Evolutionary conservation across 1,139 yeast genomes (phyloP).

Genomic region (Pneumocystis oryctolagi): DNA sequence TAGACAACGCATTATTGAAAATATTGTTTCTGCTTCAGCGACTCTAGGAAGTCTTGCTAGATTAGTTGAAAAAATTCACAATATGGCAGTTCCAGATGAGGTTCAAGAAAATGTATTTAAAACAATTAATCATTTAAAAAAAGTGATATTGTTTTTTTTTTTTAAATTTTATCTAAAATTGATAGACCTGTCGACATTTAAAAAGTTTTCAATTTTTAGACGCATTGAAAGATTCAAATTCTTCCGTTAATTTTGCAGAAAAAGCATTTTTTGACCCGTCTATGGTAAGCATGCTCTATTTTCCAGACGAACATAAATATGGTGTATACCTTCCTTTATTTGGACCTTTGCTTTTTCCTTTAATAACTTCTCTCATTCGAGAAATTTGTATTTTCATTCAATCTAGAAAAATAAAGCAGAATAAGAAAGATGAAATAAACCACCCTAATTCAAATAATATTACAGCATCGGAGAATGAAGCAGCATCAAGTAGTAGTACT

Average conservation of each 20-base stretch:
- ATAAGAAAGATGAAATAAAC: not conserved
- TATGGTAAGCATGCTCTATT: constrained; percentile 87
- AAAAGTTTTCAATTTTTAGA: not conserved
- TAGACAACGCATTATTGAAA: constrained; percentile 41
- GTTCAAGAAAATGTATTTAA: not conserved
- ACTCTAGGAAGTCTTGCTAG: constrained; percentile 58
- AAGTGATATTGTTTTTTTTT: not conserved
- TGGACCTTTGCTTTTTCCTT: constrained; percentile 72
- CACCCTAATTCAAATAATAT: not conserved
- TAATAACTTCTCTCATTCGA: constrained; percentile 41
- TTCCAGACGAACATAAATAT: constrained; percentile 87
- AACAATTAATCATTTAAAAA: not conserved
- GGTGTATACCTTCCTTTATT: constrained; percentile 82
- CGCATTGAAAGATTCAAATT: constrained; percentile 31
- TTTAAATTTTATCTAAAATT: not conserved
- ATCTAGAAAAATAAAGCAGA: not conserved
- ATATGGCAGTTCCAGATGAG: constrained; percentile 57
- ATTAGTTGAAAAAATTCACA: constrained; percentile 50
- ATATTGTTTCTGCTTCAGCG: constrained; percentile 35
- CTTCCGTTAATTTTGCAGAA: constrained; percentile 45
- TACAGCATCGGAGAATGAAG: too few species aligned
- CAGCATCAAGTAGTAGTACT: not conserved
- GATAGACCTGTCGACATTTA: not conserved
- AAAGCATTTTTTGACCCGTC: constrained; percentile 80
- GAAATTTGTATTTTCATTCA: constrained; percentile 26